These are phyloP conservation scores for Acephala macrosclerotiorum DNA, from an alignment of 2,329 filamentous ascomycete species.

Conservation along the genomic window DNA sequence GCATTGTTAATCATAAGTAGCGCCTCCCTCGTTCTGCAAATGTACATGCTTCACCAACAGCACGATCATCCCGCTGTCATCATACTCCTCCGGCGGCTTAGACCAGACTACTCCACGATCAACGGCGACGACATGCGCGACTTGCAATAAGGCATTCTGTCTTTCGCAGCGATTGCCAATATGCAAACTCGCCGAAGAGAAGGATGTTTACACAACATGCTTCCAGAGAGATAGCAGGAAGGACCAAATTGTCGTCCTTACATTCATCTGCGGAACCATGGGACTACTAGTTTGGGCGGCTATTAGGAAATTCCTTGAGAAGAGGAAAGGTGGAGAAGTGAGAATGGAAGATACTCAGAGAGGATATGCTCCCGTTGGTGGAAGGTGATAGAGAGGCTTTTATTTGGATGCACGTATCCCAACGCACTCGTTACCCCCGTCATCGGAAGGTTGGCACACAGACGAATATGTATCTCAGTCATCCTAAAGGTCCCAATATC, in stretches of 20 bases:
- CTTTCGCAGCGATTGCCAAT: constrained; percentile 65
- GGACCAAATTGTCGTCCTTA: constrained; percentile 71
- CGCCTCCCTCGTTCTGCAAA: constrained; percentile 71
- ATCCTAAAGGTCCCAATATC: too few species aligned
- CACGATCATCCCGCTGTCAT: constrained; percentile 67
- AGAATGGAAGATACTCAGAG: constrained; percentile 34
- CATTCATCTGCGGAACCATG: constrained; percentile 65
- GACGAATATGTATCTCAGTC: too few species aligned
- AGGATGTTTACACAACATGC: constrained; percentile 67
- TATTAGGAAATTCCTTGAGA: constrained; percentile 56
- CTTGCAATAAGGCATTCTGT: constrained; percentile 72
- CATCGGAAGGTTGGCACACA: too few species aligned
- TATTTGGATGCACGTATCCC: too few species aligned
- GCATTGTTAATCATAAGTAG: constrained; percentile 48
- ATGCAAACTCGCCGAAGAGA: constrained; percentile 67
- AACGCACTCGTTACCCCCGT: too few species aligned
- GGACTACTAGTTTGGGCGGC: constrained; percentile 68
- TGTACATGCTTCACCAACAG: constrained; percentile 75
- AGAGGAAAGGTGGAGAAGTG: constrained; percentile 43
- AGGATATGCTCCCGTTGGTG: constrained; percentile 38
- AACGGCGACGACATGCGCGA: constrained; percentile 58
- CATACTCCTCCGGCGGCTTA: constrained; percentile 37
- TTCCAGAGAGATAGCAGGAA: constrained; percentile 74
- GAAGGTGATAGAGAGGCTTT: constrained; percentile 24
- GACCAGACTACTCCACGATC: constrained; percentile 40